These are phyloP conservation scores for Colletotrichum truncatum DNA, from an alignment of 2,329 filamentous ascomycete genomes.

Conservation along the genomic window DNA sequence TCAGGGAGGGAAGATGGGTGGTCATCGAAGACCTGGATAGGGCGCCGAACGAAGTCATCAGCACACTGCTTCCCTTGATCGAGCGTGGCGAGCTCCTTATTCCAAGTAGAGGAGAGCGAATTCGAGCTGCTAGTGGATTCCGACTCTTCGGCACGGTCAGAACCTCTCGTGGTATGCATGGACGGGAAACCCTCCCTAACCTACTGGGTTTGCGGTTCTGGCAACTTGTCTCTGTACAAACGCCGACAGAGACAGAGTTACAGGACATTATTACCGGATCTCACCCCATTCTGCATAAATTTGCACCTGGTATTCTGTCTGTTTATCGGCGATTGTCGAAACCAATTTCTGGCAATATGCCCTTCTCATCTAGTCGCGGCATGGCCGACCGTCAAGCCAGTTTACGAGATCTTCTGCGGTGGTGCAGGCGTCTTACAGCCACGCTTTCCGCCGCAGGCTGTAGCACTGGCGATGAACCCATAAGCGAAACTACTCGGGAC, in stretches of 20 bases:
- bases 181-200: slow-evolving; percentile 71
- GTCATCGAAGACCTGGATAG: slow-evolving; percentile 96
- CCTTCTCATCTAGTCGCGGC: slow-evolving; percentile 54
- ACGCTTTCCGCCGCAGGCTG: slow-evolving; percentile 69
- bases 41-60: slow-evolving; percentile 93
- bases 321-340: slow-evolving; percentile 65
- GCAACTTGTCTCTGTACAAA: slow-evolving; percentile 76
- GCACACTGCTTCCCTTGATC: slow-evolving; percentile 89
- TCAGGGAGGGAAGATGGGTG: slow-evolving; percentile 94
- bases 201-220: slow-evolving; percentile 89
- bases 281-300: slow-evolving; percentile 75
- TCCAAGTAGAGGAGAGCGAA: slow-evolving; percentile 85
- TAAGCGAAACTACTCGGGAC: slow-evolving; percentile 77
- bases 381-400: slow-evolving; percentile 64
- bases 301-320: slow-evolving; percentile 65
- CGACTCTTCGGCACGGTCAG: slow-evolving; percentile 92
- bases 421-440: slow-evolving; percentile 80
- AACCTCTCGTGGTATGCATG: slow-evolving; percentile 75
- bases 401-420: slow-evolving; percentile 87
- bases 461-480: slow-evolving; percentile 73
- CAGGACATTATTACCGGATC: slow-evolving; percentile 75
- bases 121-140: slow-evolving; percentile 86
- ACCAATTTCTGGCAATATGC: slow-evolving; percentile 39
- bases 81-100: slow-evolving; percentile 92
- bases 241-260: slow-evolving; percentile 76